Evolutionary conservation across 331 rosid genomes (phyloP).

Genomic region (Rhamnella rubrinervis): DNA sequence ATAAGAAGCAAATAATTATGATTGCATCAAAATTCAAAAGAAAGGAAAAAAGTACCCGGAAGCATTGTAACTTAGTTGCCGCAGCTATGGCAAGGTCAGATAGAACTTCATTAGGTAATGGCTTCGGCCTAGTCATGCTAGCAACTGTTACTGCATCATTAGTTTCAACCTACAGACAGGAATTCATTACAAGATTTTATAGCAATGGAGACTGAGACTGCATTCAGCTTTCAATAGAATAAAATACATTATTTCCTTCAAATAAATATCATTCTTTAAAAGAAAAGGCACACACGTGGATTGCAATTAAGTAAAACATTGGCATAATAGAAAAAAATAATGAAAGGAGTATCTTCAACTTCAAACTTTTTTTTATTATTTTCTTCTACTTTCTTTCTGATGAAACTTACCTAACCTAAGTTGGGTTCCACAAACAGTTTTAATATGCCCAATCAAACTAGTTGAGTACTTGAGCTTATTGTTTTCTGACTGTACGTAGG

Average conservation of each 20-base stretch:
- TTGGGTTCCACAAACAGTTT: too few relatives aligned
- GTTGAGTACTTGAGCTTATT: too few relatives aligned
- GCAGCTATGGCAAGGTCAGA: conserved; percentile 88
- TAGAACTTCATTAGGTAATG: conserved; percentile 71
- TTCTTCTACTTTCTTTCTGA: too few relatives aligned
- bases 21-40: neutral
- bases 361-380: too few relatives aligned
- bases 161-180: conserved; percentile 65
- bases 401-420: too few relatives aligned
- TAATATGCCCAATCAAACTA: too few relatives aligned
- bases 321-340: too few relatives aligned
- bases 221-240: conserved; percentile 13
- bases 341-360: too few relatives aligned
- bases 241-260: conserved; percentile 3
- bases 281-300: neutral
- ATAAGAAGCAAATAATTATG: neutral
- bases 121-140: conserved; percentile 79
- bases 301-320: too few relatives aligned
- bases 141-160: conserved; percentile 93
- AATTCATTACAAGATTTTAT: conserved; percentile 17
- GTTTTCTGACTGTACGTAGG: too few relatives aligned
- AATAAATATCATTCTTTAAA: neutral
- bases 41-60: conserved; percentile 46
- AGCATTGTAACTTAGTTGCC: conserved; percentile 86
- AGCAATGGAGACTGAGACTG: neutral